Evolutionary conservation across 768 basidiomycete species (phyloP).

Genomic region (Lentinula boryana): DNA sequence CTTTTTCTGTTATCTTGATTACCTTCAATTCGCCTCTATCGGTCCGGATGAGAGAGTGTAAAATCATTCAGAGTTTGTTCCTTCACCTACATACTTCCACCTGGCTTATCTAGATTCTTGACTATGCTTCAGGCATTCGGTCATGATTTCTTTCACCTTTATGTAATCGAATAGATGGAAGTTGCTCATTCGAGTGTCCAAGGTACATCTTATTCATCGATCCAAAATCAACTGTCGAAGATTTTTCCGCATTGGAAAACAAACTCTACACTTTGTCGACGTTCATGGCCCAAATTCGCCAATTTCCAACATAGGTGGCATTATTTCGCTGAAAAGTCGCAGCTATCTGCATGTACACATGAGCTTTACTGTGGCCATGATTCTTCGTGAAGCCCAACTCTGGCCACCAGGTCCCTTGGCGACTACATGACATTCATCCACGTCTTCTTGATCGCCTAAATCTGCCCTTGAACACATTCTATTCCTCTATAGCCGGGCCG

Average conservation of each 20-base stretch:
- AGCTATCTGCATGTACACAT: not conserved
- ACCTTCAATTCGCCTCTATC: no score
- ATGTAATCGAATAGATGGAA: not conserved
- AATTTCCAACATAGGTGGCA: not conserved
- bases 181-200: no score
- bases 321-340: not conserved
- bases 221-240: not conserved
- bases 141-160: no score
- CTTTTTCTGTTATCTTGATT: no score
- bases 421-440: not conserved
- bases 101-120: no score
- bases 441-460: not conserved
- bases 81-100: no score
- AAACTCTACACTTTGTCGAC: not conserved
- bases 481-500: not conserved
- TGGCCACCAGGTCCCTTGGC: not conserved
- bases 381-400: not conserved
- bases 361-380: not conserved
- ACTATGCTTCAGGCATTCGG: no score
- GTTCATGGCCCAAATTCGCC: not conserved
- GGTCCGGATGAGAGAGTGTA: no score
- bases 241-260: not conserved
- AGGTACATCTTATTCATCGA: slow-evolving; percentile 29
- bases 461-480: not conserved
- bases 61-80: no score